Evolutionary conservation across 2,329 filamentous ascomycete species (phyloP).

Genomic region (Pyrenochaeta sp.): DNA sequence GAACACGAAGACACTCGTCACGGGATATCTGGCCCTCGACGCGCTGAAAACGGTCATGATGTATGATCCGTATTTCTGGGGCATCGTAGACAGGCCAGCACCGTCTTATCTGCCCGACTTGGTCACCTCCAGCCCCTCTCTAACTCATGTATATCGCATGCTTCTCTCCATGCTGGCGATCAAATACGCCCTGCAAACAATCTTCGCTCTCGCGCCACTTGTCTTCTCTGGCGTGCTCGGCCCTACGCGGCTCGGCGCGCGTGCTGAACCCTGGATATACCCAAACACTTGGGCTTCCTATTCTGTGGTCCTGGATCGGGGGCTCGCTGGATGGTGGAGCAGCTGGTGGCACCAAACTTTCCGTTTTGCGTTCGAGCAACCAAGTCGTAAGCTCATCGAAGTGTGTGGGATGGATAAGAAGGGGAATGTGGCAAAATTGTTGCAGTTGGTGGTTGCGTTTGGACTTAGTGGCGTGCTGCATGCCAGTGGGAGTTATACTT

Average conservation of each 20-base stretch:
- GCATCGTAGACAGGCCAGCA: slow-evolving; percentile 54
- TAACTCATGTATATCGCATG: slow-evolving; percentile 66
- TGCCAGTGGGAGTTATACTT: slow-evolving; percentile 72
- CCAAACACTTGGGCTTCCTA: slow-evolving; percentile 65
- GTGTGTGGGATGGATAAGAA: slow-evolving; percentile 37
- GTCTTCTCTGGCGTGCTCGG: slow-evolving; percentile 67
- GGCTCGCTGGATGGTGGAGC: slow-evolving; percentile 84
- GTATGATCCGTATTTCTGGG: slow-evolving; percentile 80
- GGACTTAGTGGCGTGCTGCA: slow-evolving; percentile 74
- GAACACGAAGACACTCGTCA: slow-evolving; percentile 54
- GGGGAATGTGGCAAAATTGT: slow-evolving; percentile 47
- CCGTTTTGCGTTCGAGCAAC: slow-evolving; percentile 73
- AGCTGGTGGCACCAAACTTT: slow-evolving; percentile 93
- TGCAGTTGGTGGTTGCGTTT: slow-evolving; percentile 67
- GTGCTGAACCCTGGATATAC: slow-evolving; percentile 69
- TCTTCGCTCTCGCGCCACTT: slow-evolving; percentile 69
- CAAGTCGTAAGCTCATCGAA: slow-evolving; percentile 59
- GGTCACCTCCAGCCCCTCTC: slow-evolving; percentile 51
- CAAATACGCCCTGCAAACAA: slow-evolving; percentile 66
- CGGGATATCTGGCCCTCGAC: slow-evolving; percentile 75
- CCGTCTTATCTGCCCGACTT: slow-evolving; percentile 57
- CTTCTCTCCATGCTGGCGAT: slow-evolving; percentile 65
- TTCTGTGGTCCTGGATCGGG: slow-evolving; percentile 68
- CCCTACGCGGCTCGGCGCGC: slow-evolving; percentile 66
- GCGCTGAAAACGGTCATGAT: slow-evolving; percentile 72